Percentiles rank a stretch among this genome's conserved stretches.
These are phyloP conservation scores for Schizophyllum commune DNA, from an alignment of 1,284 basidiomycete species.

Conservation along the genomic window DNA sequence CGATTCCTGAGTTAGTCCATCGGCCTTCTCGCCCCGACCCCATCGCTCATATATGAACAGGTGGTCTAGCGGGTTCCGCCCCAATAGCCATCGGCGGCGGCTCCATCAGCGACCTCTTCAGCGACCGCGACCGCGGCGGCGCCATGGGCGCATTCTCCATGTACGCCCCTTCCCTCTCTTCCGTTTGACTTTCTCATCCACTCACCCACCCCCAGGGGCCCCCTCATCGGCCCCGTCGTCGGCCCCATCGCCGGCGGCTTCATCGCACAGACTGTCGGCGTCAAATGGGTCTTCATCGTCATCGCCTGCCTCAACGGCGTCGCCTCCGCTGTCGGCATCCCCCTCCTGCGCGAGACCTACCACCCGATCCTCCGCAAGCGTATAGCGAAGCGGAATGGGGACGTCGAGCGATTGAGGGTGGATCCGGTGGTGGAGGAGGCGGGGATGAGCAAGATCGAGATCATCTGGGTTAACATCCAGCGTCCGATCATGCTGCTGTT, in stretches of 20 bases:
- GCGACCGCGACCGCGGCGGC: slow-evolving; percentile 36
- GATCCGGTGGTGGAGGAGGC: slow-evolving; percentile 18
- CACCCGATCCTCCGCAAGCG: slow-evolving; percentile 36
- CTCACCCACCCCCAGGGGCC: not conserved
- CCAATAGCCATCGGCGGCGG: slow-evolving; percentile 42
- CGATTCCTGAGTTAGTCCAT: slow-evolving; percentile 36
- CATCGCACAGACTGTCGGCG: slow-evolving; percentile 35
- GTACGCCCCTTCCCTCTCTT: slow-evolving; percentile 25
- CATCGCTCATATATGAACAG: no score
- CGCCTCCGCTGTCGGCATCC: slow-evolving; percentile 29
- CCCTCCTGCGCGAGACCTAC: slow-evolving; percentile 42
- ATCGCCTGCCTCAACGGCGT: slow-evolving; percentile 28
- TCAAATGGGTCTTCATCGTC: slow-evolving; percentile 37
- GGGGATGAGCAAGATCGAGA: slow-evolving; percentile 15
- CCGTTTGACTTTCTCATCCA: not conserved
- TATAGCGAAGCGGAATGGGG: slow-evolving; percentile 13
- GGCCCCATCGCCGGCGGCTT: slow-evolving; percentile 40
- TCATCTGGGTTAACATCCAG: slow-evolving; percentile 33
- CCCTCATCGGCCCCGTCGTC: slow-evolving; percentile 23
- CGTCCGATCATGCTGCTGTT: slow-evolving; percentile 38
- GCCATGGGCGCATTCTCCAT: slow-evolving; percentile 42
- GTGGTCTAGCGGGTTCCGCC: slow-evolving; percentile 35
- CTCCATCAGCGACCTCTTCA: slow-evolving; percentile 39
- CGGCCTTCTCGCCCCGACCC: no score
- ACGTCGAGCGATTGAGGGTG: slow-evolving; percentile 10